Evolutionary conservation across 352 stramenopile species (phyloP).

Genomic region (Pythium sp.): DNA sequence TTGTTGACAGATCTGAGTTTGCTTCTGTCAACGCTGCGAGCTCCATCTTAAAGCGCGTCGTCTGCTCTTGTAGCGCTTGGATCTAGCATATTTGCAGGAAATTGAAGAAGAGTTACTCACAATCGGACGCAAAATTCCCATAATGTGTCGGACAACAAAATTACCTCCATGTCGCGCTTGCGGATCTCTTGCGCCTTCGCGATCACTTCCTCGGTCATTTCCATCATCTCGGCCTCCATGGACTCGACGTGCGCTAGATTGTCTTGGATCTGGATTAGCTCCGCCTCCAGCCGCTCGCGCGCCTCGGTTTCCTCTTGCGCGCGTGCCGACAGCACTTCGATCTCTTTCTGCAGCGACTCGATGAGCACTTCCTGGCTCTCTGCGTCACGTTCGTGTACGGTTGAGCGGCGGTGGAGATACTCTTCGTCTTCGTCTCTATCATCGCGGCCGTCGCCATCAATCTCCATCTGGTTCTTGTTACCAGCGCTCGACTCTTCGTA

Average conservation of each 20-base stretch:
- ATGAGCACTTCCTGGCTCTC: slow-evolving; percentile 65
- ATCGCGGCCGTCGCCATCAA: slow-evolving; percentile 18
- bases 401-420: slow-evolving; percentile 39
- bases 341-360: slow-evolving; percentile 60
- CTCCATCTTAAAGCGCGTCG: slow-evolving; percentile 44
- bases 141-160: slow-evolving; percentile 1
- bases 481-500: slow-evolving; percentile 15
- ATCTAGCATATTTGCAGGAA: slow-evolving; percentile 25
- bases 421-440: slow-evolving; percentile 22
- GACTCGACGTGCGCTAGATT: slow-evolving; percentile 60
- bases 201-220: slow-evolving; percentile 81
- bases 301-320: slow-evolving; percentile 68
- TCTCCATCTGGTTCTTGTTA: slow-evolving; percentile 15
- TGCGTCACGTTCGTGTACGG: slow-evolving; percentile 56
- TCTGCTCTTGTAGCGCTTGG: slow-evolving; percentile 42
- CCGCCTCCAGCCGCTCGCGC: slow-evolving; percentile 49
- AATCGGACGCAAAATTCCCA: slow-evolving; percentile 1
- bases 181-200: slow-evolving; percentile 71
- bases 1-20: slow-evolving; percentile 43
- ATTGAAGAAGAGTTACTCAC: slow-evolving; percentile 2
- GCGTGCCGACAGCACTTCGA: slow-evolving; percentile 56
- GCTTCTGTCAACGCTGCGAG: slow-evolving; percentile 42
- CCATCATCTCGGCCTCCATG: slow-evolving; percentile 72
- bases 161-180: slow-evolving; percentile 49
- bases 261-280: slow-evolving; percentile 56